These are phyloP conservation scores for Myriangium duriaei DNA, from an alignment of 2,329 filamentous ascomycete species.

Conservation along the genomic window DNA sequence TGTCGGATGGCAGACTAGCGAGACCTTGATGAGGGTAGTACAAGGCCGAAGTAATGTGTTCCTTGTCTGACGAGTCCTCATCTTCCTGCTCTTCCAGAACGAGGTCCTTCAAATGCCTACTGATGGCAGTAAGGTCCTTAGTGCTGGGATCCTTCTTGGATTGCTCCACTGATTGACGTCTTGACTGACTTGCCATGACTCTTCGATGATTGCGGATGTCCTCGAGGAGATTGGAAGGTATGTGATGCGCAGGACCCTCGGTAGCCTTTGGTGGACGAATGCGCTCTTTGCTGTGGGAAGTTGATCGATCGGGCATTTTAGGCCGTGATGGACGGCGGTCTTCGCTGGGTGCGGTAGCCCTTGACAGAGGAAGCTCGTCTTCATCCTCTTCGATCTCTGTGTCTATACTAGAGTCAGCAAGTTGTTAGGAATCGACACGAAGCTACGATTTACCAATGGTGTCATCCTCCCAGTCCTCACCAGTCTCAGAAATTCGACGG, in stretches of 20 bases:
- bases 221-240: slow-evolving; percentile 41
- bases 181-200: slow-evolving; percentile 18
- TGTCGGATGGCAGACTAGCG: slow-evolving; percentile 13
- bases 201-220: slow-evolving; percentile 44
- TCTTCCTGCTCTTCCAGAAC: slow-evolving; percentile 24
- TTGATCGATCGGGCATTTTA: background rate
- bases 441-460: slow-evolving; percentile 1
- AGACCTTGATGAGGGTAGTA: slow-evolving; percentile 64
- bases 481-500: slow-evolving; percentile 1
- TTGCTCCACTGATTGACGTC: slow-evolving; percentile 1
- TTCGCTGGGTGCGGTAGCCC: no score
- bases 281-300: slow-evolving; percentile 3
- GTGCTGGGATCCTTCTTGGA: background rate
- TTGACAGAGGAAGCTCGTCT: background rate
- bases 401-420: background rate
- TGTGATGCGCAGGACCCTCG: slow-evolving; percentile 16
- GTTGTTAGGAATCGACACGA: background rate
- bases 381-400: background rate
- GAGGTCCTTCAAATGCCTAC: slow-evolving; percentile 1
- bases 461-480: slow-evolving; percentile 1
- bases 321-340: background rate
- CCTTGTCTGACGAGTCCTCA: slow-evolving; percentile 58
- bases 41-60: slow-evolving; percentile 76
- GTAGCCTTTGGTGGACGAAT: slow-evolving; percentile 7
- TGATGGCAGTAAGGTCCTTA: slow-evolving; percentile 13